Evolutionary conservation across 495 filamentous ascomycete species (phyloP).

Genomic region (Astrothelium macrocarpum): DNA sequence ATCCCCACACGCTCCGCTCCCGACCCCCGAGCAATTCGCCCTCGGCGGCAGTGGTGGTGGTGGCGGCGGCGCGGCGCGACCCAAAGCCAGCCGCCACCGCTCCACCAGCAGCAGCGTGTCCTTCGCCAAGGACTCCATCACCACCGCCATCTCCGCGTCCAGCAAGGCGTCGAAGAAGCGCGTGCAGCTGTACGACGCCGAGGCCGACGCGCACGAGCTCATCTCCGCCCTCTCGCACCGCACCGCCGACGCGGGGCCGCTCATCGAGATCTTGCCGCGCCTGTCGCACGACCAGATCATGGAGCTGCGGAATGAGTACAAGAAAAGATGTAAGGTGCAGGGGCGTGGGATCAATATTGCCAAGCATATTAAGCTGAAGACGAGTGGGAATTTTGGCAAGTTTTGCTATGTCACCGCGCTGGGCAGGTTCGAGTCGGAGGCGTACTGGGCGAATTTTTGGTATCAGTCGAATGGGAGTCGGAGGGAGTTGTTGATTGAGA

Average conservation of each 20-base stretch:
- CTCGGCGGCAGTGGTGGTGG: background rate
- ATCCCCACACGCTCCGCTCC: constrained; percentile 8
- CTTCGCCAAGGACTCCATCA: background rate
- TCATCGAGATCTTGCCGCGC: constrained; percentile 76
- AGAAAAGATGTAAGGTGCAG: constrained; percentile 66
- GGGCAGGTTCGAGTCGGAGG: constrained; percentile 86
- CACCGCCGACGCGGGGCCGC: constrained; percentile 53
- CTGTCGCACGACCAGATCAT: constrained; percentile 79
- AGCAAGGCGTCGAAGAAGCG: constrained; percentile 29
- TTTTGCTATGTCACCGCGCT: constrained; percentile 82
- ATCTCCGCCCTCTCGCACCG: constrained; percentile 61
- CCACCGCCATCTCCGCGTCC: background rate
- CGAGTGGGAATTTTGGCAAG: constrained; percentile 77
- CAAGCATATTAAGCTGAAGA: constrained; percentile 79
- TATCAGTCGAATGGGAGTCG: constrained; percentile 57
- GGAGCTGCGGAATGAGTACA: constrained; percentile 78
- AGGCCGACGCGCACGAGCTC: constrained; percentile 64
- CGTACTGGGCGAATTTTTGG: constrained; percentile 98
- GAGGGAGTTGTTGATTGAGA: constrained; percentile 74
- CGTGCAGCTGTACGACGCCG: constrained; percentile 67
- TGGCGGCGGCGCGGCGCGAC: background rate
- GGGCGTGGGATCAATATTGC: constrained; percentile 75
- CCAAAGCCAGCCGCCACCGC: constrained; percentile 9
- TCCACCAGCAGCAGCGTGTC: constrained; percentile 2
- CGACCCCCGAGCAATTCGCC: constrained; percentile 3